phyloP scores from a whole-genome alignment of 2,329 filamentous ascomycete genomes.

The Corynespora cassiicola region DNA sequence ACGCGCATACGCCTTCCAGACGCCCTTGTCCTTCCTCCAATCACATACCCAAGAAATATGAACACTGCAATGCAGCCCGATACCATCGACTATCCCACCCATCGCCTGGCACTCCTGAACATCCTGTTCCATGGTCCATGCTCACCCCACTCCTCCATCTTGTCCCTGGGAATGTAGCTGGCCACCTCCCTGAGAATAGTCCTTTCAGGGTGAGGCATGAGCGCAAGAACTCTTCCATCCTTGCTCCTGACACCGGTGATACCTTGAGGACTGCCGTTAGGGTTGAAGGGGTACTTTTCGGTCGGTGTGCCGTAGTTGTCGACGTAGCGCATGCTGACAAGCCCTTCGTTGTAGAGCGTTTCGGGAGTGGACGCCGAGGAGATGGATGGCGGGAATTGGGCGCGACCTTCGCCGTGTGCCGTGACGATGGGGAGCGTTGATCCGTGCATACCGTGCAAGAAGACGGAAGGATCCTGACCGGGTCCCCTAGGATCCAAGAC shows the following conservation, averaged over 20 bases:
- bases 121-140: slow-evolving; percentile 85
- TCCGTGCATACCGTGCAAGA: slow-evolving; percentile 87
- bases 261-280: slow-evolving; percentile 82
- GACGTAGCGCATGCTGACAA: slow-evolving; percentile 82
- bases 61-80: too few species aligned
- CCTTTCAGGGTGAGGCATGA: slow-evolving; percentile 96
- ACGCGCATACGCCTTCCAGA: too few species aligned
- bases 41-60: too few species aligned
- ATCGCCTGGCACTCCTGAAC: slow-evolving; percentile 86
- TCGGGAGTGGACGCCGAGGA: slow-evolving; percentile 52
- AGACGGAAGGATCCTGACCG: slow-evolving; percentile 68
- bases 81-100: slow-evolving; percentile 83
- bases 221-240: slow-evolving; percentile 81
- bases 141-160: slow-evolving; percentile 73
- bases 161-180: slow-evolving; percentile 74
- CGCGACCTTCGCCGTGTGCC: slow-evolving; percentile 90
- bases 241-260: slow-evolving; percentile 80
- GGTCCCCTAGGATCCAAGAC: slow-evolving; percentile 65
- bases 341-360: slow-evolving; percentile 67
- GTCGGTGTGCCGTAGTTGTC: slow-evolving; percentile 81
- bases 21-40: too few species aligned
- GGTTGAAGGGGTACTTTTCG: slow-evolving; percentile 86
- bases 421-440: slow-evolving; percentile 84
- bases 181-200: slow-evolving; percentile 80
- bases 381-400: slow-evolving; percentile 53